These are phyloP conservation scores for Boletus hoseneyae DNA, from an alignment of 1,284 basidiomycete species.

Conservation along the genomic window DNA sequence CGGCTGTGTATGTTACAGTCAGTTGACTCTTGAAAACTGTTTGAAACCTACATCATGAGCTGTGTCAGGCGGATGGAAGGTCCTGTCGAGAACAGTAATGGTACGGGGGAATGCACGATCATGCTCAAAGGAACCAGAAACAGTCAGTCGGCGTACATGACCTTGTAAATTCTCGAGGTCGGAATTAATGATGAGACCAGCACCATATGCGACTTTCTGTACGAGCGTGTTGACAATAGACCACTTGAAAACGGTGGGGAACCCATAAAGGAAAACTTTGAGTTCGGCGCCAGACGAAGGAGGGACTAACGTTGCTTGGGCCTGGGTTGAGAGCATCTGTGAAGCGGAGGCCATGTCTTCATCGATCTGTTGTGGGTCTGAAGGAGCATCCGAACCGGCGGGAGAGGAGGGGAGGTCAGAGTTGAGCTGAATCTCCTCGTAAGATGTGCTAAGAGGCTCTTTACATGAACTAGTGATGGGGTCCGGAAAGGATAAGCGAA, in stretches of 20 bases:
- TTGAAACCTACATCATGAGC: constrained; percentile 45
- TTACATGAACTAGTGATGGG: constrained; percentile 65
- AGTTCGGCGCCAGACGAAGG: constrained; percentile 40
- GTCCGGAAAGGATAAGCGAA: constrained; percentile 74
- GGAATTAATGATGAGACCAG: constrained; percentile 23
- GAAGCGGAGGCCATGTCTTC: constrained; percentile 27
- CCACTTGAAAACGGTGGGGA: constrained; percentile 54
- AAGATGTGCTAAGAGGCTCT: constrained; percentile 28
- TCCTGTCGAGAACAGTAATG: constrained; percentile 55
- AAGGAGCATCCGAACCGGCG: constrained; percentile 16
- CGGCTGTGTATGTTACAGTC: constrained; percentile 46
- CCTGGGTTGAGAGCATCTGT: constrained; percentile 22
- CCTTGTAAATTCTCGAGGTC: constrained; percentile 24
- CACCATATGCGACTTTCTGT: constrained; percentile 37
- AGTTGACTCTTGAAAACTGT: constrained; percentile 33
- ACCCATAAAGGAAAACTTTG: constrained; percentile 61
- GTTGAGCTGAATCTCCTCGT: constrained; percentile 26
- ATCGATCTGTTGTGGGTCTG: constrained; percentile 19
- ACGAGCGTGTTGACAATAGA: constrained; percentile 53
- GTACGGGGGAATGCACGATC: constrained; percentile 30
- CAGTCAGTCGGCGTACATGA: constrained; percentile 17
- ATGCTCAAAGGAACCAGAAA: constrained; percentile 25
- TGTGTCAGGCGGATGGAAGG: constrained; percentile 32
- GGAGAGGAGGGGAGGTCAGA: constrained; percentile 15
- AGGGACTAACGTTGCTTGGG: constrained; percentile 25